Evolutionary conservation across 306 rosid genomes (phyloP).

Genomic region (Adenanthera pavonina): DNA sequence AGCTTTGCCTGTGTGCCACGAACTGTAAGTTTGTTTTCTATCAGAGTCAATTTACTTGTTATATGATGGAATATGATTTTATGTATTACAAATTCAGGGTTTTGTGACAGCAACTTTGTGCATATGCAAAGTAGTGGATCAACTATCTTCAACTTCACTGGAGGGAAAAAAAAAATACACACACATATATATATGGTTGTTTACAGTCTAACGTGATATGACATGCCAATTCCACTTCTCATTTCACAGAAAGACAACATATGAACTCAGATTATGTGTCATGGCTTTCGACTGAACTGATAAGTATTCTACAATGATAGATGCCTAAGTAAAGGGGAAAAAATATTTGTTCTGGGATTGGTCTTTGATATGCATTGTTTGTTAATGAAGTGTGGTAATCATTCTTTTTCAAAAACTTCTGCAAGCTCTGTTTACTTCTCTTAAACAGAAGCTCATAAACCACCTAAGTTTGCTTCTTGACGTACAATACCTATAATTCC

Average conservation of each 20-base stretch:
- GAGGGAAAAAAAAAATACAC: background rate
- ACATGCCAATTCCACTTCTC: constrained; percentile 4
- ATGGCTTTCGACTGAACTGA: constrained; percentile 8
- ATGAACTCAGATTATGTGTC: background rate
- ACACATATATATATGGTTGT: background rate
- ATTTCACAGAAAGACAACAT: constrained; percentile 18
- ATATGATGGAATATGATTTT: constrained; percentile 27
- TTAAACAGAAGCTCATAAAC: constrained; percentile 20
- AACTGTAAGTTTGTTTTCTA: constrained; percentile 30
- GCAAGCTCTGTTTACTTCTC: constrained; percentile 18
- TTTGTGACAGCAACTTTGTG: constrained; percentile 22
- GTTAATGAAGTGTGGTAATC: background rate
- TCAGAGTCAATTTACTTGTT: constrained; percentile 26
- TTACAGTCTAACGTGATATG: constrained; percentile 30
- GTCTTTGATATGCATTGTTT: constrained; percentile 11
- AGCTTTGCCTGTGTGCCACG: constrained; percentile 21
- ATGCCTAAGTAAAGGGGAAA: constrained; percentile 5
- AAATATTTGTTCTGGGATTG: constrained; percentile 23
- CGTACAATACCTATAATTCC: background rate
- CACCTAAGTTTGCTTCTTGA: constrained; percentile 17
- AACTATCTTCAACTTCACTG: constrained; percentile 10
- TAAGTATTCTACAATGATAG: background rate
- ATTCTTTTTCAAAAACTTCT: background rate
- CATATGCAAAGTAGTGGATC: background rate
- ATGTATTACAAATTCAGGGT: background rate